Conservation (phyloP, 805 yeast species). For the Saturnispora gosingensis region DNA sequence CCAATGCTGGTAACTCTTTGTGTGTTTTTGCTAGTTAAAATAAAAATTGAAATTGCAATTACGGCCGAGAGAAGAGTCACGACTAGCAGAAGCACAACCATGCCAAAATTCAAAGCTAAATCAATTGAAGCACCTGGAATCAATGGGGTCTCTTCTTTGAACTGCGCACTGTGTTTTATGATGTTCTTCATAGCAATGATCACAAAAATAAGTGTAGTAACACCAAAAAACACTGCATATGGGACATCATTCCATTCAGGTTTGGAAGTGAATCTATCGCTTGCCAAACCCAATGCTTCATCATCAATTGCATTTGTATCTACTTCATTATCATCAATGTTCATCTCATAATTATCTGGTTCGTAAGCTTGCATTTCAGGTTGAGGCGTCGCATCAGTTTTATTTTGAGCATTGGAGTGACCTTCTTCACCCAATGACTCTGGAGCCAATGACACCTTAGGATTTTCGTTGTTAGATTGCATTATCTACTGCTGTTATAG, state of each 20-base stretch:
- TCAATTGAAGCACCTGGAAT: conserved; percentile 1
- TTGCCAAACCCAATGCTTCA: conserved; percentile 19
- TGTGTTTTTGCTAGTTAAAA: conserved; percentile 58
- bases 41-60: conserved; percentile 45
- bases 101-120: conserved; percentile 4
- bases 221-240: conserved; percentile 34
- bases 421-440: background rate
- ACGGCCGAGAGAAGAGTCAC: conserved; percentile 51
- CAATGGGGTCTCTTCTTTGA: conserved; percentile 2
- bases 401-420: background rate
- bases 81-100: conserved; percentile 55
- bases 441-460: background rate
- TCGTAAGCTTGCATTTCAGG: conserved; percentile 6
- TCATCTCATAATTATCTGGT: conserved; percentile 3
- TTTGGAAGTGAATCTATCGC: conserved; percentile 55
- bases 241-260: conserved; percentile 68
- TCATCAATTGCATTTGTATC: conserved; percentile 2
- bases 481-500: background rate
- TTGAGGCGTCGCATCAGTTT: background rate
- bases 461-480: background rate
- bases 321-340: background rate
- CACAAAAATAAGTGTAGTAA: conserved; percentile 3
- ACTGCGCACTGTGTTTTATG: conserved; percentile 5
- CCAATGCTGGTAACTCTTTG: conserved; percentile 59
- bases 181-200: conserved; percentile 7